A percentile compares a stretch with the other conserved stretches of the same genome.
phyloP scores from a whole-genome alignment of 1,139 yeast species.

The Taiozyma sp. region DNA sequence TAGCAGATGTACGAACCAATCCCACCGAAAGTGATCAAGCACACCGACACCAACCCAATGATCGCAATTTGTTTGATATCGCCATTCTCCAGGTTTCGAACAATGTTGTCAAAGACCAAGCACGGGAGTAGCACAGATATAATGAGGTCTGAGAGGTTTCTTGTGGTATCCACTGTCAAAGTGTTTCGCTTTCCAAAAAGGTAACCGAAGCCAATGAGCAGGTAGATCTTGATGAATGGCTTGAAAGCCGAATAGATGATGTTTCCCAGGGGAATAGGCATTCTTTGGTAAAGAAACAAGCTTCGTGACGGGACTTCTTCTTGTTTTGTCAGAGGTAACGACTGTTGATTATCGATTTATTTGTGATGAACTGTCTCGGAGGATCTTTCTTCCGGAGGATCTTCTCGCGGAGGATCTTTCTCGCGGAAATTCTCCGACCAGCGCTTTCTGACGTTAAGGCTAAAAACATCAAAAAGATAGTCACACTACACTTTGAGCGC shows the following conservation, averaged over 20 bases:
- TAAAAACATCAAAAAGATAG: neutral
- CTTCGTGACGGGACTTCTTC: too few relatives aligned
- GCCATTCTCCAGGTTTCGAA: conserved; percentile 59
- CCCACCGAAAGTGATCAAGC: conserved; percentile 10
- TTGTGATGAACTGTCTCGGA: neutral
- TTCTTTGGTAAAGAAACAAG: neutral
- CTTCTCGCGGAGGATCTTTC: neutral
- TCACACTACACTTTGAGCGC: too few relatives aligned
- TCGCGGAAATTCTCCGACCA: neutral
- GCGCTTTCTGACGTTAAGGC: neutral
- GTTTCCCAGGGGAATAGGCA: conserved; percentile 43
- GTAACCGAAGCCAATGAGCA: conserved; percentile 71
- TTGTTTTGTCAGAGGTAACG: neutral
- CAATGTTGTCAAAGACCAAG: conserved; percentile 72
- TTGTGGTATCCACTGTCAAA: conserved; percentile 69
- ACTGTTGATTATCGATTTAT: neutral
- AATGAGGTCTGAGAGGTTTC: conserved; percentile 65
- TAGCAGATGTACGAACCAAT: conserved; percentile 14
- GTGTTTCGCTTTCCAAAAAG: conserved; percentile 61
- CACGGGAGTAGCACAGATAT: conserved; percentile 73
- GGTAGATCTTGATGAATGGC: conserved; percentile 83
- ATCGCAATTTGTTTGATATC: conserved; percentile 77
- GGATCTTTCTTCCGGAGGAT: neutral
- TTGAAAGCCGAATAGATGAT: conserved; percentile 82
- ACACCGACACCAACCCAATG: conserved; percentile 26